Conservation (phyloP, 2,329 filamentous ascomycete species). For the Fusarium austroafricanum region DNA sequence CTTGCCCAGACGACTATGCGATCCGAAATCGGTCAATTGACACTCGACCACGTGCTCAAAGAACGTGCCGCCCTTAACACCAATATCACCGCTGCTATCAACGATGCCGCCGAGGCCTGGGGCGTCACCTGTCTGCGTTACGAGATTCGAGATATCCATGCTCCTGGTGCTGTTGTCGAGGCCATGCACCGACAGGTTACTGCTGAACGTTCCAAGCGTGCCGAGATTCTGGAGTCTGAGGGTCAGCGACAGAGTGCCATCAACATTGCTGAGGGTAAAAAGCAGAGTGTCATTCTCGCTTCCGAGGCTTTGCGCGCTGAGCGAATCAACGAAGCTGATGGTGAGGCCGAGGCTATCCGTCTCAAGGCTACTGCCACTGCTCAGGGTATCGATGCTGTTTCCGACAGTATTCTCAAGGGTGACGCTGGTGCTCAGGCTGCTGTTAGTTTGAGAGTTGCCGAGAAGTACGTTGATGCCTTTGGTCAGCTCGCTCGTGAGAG, state of each 20-base stretch:
- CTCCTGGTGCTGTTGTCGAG: slow-evolving; percentile 90
- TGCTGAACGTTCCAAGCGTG: slow-evolving; percentile 95
- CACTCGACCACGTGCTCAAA: slow-evolving; percentile 96
- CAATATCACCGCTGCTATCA: slow-evolving; percentile 99
- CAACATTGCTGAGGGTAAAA: slow-evolving; percentile 97
- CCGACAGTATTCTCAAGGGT: slow-evolving; percentile 78
- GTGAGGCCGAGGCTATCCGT: slow-evolving; percentile 93
- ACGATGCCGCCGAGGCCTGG: slow-evolving; percentile 97
- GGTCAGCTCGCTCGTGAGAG: slow-evolving; percentile 93
- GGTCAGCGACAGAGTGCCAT: slow-evolving; percentile 97
- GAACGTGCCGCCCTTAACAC: slow-evolving; percentile 95
- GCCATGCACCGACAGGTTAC: slow-evolving; percentile 99
- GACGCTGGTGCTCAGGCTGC: slow-evolving; percentile 82
- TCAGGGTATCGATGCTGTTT: slow-evolving; percentile 87
- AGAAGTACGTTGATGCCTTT: slow-evolving; percentile 98
- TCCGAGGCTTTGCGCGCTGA: slow-evolving; percentile 91
- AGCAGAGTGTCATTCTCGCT: slow-evolving; percentile 95
- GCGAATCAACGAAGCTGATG: slow-evolving; percentile 90
- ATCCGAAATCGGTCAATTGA: slow-evolving; percentile 95
- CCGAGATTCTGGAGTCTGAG: slow-evolving; percentile 96
- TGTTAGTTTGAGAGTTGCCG: slow-evolving; percentile 87
- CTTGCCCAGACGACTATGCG: slow-evolving; percentile 99
- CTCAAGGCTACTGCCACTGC: slow-evolving; percentile 89
- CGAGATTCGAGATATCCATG: slow-evolving; percentile 98
- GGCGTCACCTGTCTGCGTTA: slow-evolving; percentile 96